phyloP scores from a whole-genome alignment of 208 protist genomes.

The Leishmania lainsoni region DNA sequence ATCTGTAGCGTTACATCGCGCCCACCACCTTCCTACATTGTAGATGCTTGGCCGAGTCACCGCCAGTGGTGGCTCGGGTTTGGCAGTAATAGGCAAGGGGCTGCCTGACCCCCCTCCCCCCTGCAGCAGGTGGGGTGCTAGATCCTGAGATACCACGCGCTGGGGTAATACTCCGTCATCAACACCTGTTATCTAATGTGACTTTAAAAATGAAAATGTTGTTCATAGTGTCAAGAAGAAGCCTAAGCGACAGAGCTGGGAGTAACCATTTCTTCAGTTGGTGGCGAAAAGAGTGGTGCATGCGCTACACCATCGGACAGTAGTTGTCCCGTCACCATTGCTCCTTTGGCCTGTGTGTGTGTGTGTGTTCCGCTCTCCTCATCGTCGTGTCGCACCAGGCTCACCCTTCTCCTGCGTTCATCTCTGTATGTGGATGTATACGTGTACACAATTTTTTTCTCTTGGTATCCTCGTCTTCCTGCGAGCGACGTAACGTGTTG shows the following conservation, averaged over 20 bases:
- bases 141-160: background rate
- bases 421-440: background rate
- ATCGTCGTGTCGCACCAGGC: background rate
- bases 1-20: background rate
- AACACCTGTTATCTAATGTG: background rate
- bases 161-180: background rate
- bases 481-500: background rate
- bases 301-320: too few species aligned
- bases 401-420: too few species aligned
- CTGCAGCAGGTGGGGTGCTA: background rate
- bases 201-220: too few species aligned
- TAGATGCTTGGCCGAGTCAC: background rate
- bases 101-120: background rate
- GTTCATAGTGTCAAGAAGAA: too few species aligned
- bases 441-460: background rate
- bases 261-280: too few species aligned
- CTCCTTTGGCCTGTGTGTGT: background rate
- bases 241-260: too few species aligned
- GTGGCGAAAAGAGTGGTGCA: too few species aligned
- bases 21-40: background rate
- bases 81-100: background rate
- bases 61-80: background rate
- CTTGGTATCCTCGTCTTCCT: background rate
- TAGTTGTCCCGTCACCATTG: background rate
- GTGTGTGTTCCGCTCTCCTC: background rate